A percentile compares a stretch with the other conserved stretches of the same genome.
phyloP scores from a whole-genome alignment of 164 flowering plant genomes.

The Hamamelis virginiana region DNA sequence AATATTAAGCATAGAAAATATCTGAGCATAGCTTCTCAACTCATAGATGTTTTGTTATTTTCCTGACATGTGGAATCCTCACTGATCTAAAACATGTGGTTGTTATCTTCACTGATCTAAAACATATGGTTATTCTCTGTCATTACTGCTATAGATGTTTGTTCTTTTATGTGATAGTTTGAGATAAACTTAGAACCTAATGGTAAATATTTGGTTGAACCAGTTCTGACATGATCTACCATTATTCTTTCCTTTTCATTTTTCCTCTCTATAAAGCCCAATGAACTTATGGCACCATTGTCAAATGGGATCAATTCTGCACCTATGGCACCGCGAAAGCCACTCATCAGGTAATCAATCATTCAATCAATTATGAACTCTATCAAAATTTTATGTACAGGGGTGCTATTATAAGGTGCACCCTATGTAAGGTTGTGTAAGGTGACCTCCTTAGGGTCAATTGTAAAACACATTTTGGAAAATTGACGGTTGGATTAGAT shows the following conservation, averaged over 20 bases:
- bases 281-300: slow-evolving; percentile 40
- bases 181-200: not conserved
- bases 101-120: not conserved
- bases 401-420: no score
- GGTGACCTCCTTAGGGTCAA: no score
- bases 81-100: not conserved
- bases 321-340: slow-evolving; percentile 38
- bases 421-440: no score
- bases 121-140: not conserved
- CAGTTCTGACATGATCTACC: not conserved
- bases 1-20: no score
- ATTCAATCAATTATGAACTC: not conserved
- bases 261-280: slow-evolving; percentile 35
- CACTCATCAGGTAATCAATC: slow-evolving; percentile 46
- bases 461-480: no score
- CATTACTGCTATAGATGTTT: not conserved
- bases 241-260: not conserved
- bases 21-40: no score
- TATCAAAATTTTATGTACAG: not conserved
- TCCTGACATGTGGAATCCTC: not conserved
- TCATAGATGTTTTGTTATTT: not conserved
- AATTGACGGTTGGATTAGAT: no score
- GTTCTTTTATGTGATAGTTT: not conserved
- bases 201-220: not conserved
- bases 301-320: slow-evolving; percentile 22